These are phyloP conservation scores for Corinectria fuckeliana DNA, from an alignment of 2,329 filamentous ascomycete species.

Conservation along the genomic window DNA sequence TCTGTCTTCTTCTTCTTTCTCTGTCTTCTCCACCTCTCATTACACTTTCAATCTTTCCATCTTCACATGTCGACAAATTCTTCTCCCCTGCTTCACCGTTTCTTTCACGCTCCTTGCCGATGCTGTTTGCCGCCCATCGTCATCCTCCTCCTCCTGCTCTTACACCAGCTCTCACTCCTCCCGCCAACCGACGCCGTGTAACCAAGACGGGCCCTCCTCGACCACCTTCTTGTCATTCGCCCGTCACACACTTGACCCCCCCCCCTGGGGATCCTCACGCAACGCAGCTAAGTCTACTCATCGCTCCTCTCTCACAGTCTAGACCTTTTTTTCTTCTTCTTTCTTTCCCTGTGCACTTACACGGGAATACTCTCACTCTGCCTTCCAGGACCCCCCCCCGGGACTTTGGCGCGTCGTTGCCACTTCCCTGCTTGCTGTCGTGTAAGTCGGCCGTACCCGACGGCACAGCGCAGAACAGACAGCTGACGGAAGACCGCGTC, in stretches of 20 bases:
- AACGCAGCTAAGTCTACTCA: neutral
- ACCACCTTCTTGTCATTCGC: neutral
- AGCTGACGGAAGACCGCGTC: neutral
- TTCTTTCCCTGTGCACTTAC: no score
- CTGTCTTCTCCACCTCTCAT: neutral
- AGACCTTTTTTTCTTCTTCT: neutral
- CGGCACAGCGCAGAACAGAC: neutral
- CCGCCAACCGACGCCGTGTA: slow-evolving; percentile 6
- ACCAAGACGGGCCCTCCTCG: neutral
- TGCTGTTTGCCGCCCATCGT: neutral
- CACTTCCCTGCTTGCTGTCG: neutral
- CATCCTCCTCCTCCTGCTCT: neutral
- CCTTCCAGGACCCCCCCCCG: no score
- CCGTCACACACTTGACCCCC: slow-evolving; percentile 1
- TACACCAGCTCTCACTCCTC: neutral
- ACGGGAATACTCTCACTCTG: no score
- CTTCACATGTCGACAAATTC: neutral
- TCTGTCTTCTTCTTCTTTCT: neutral
- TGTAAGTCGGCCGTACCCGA: neutral
- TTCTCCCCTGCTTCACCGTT: neutral
- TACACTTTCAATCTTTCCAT: neutral
- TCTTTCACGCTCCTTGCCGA: neutral
- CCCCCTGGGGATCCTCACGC: neutral
- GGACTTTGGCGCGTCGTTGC: neutral
- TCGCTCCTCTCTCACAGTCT: neutral